Conservation (phyloP, 2,329 filamentous ascomycete genomes). For the Gnomoniopsis smithogilvyi region DNA sequence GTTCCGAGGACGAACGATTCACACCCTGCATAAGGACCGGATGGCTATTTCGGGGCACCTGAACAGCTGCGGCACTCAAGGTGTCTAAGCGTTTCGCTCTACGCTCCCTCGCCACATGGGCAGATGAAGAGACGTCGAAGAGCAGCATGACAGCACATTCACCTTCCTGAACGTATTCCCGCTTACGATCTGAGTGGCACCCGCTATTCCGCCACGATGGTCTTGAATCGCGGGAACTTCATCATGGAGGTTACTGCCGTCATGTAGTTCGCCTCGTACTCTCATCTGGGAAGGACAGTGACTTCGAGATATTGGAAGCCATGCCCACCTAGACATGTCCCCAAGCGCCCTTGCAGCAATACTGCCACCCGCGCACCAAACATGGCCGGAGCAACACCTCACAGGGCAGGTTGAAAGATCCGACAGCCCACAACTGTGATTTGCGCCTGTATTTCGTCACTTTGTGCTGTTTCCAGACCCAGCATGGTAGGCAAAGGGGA, state of each 20-base stretch:
- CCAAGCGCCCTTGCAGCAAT: neutral
- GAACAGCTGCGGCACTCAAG: too few relatives aligned
- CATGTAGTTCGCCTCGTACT: neutral
- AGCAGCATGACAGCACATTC: neutral
- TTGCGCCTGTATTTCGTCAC: neutral
- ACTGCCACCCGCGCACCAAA: conserved; percentile 6
- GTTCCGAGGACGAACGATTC: too few relatives aligned
- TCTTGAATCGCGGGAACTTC: neutral
- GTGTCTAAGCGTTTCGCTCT: too few relatives aligned
- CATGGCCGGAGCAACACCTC: conserved; percentile 10
- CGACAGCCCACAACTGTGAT: conserved; percentile 4
- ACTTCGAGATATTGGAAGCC: neutral
- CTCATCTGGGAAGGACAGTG: neutral
- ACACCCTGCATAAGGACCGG: too few relatives aligned
- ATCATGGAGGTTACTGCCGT: neutral
- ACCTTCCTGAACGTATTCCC: neutral
- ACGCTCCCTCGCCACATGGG: neutral
- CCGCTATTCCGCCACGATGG: neutral
- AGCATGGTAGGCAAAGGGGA: neutral
- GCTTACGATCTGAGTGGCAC: neutral
- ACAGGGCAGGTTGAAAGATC: neutral
- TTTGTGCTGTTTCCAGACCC: conserved; percentile 10
- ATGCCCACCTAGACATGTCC: neutral
- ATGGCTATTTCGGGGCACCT: too few relatives aligned
- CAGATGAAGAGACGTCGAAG: neutral